phyloP scores from a whole-genome alignment of 2,329 filamentous ascomycete genomes.

The Apiospora hydei region DNA sequence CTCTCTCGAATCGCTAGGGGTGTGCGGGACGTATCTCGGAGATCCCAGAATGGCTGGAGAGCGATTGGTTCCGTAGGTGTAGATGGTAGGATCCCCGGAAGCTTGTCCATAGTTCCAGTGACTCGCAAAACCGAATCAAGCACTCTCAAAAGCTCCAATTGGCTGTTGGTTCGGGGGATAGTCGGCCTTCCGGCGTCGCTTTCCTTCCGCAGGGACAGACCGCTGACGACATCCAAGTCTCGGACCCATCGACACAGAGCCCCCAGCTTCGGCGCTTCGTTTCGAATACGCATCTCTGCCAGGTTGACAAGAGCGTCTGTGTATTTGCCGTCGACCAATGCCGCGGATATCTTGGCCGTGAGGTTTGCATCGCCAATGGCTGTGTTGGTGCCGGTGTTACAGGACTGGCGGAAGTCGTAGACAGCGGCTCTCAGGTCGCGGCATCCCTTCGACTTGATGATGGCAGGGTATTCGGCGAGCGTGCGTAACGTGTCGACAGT shows the following conservation, averaged over 20 bases:
- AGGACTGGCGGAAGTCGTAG: constrained; percentile 73
- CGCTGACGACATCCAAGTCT: constrained; percentile 73
- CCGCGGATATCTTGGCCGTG: constrained; percentile 70
- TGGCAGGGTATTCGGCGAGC: constrained; percentile 62
- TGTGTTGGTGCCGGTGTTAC: constrained; percentile 70
- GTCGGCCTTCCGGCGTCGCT: constrained; percentile 36
- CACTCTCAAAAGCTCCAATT: constrained; percentile 64
- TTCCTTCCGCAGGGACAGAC: constrained; percentile 63
- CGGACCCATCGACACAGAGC: constrained; percentile 76
- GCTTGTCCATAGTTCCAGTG: constrained; percentile 66
- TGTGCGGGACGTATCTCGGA: constrained; percentile 50
- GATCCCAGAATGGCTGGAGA: constrained; percentile 67
- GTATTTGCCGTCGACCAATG: constrained; percentile 70
- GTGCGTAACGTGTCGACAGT: constrained; percentile 69
- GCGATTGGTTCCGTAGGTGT: constrained; percentile 56
- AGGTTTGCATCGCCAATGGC: constrained; percentile 63
- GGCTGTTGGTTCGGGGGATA: constrained; percentile 48
- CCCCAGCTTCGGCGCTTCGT: constrained; percentile 70
- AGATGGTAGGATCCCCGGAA: constrained; percentile 40
- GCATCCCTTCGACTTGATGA: constrained; percentile 74
- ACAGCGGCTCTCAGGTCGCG: constrained; percentile 71
- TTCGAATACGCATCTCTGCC: constrained; percentile 73
- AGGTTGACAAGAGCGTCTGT: constrained; percentile 70
- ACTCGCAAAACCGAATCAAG: constrained; percentile 71
- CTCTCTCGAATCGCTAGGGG: constrained; percentile 60